These are phyloP conservation scores for Yamadazyma triangularis DNA, from an alignment of 1,139 yeast species.

Conservation along the genomic window DNA sequence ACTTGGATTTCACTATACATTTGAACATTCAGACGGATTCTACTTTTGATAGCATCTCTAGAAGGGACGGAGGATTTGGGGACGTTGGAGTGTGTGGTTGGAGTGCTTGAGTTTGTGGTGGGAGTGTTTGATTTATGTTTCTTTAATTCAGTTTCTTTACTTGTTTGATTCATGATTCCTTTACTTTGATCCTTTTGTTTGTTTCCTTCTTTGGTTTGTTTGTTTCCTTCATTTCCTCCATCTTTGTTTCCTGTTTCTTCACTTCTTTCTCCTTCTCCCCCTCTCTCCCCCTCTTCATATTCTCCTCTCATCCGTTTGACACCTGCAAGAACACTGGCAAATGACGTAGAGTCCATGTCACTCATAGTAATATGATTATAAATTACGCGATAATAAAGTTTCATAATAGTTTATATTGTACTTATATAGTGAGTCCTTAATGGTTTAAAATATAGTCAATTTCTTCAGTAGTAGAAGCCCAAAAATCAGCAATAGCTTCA, in stretches of 20 bases:
- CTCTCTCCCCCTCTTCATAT: conserved; percentile 13
- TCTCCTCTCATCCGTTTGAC: conserved; percentile 48
- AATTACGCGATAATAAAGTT: too few relatives aligned
- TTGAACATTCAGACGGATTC: conserved; percentile 10
- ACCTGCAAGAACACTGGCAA: conserved; percentile 60
- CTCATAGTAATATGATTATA: too few relatives aligned
- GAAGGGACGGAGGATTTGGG: too few relatives aligned
- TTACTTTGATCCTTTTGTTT: too few relatives aligned
- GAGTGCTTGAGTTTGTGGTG: neutral
- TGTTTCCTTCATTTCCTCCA: neutral
- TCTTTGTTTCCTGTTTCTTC: neutral
- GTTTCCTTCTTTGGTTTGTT: too few relatives aligned
- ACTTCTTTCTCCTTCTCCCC: neutral
- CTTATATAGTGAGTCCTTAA: too few relatives aligned
- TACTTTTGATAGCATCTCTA: conserved; percentile 4
- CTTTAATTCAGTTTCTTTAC: too few relatives aligned
- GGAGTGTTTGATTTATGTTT: too few relatives aligned
- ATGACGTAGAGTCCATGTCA: conserved; percentile 48
- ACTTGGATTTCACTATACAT: conserved; percentile 20
- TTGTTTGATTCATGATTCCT: too few relatives aligned
- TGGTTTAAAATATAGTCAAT: conserved; percentile 4
- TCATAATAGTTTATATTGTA: too few relatives aligned
- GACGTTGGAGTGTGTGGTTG: too few relatives aligned
- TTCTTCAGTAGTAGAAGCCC: conserved; percentile 15
- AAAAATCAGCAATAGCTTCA: conserved; percentile 12